Evolutionary conservation across 2,329 filamentous ascomycete genomes (phyloP).

Genomic region (Hymenoscyphus scutula): DNA sequence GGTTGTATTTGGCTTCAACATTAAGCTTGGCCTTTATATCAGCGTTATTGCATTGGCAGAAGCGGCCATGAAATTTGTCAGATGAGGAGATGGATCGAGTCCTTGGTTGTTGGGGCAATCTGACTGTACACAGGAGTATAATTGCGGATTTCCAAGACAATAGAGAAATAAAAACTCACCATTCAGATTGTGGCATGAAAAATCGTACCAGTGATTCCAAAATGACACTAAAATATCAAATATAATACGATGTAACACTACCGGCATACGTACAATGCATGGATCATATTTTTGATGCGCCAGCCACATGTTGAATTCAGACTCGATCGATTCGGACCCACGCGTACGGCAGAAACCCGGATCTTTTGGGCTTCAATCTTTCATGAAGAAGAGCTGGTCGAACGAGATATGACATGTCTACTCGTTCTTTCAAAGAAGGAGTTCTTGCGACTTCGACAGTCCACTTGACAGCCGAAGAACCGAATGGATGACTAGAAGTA

Average conservation of each 20-base stretch:
- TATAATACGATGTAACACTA: neutral
- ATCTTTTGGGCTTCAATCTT: neutral
- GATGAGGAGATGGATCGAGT: neutral
- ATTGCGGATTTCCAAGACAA: neutral
- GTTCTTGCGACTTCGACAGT: neutral
- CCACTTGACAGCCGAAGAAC: neutral
- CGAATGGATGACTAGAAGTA: neutral
- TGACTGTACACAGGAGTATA: neutral
- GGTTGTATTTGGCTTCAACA: slow-evolving; percentile 4
- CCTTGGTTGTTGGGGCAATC: neutral
- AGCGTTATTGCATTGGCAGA: neutral
- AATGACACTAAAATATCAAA: neutral
- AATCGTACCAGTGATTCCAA: neutral
- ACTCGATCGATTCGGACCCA: too few species aligned
- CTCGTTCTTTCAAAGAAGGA: too few species aligned
- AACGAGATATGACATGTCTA: too few species aligned
- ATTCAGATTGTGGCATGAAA: neutral
- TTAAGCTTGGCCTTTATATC: slow-evolving; percentile 9
- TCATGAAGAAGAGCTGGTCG: too few species aligned
- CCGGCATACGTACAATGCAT: too few species aligned
- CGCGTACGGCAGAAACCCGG: neutral
- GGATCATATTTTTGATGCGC: too few species aligned
- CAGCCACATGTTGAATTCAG: too few species aligned
- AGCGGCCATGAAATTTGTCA: neutral
- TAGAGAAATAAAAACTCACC: neutral